Conservation (phyloP, 2,329 filamentous ascomycete species). For the Sporothrix protearum region DNA sequence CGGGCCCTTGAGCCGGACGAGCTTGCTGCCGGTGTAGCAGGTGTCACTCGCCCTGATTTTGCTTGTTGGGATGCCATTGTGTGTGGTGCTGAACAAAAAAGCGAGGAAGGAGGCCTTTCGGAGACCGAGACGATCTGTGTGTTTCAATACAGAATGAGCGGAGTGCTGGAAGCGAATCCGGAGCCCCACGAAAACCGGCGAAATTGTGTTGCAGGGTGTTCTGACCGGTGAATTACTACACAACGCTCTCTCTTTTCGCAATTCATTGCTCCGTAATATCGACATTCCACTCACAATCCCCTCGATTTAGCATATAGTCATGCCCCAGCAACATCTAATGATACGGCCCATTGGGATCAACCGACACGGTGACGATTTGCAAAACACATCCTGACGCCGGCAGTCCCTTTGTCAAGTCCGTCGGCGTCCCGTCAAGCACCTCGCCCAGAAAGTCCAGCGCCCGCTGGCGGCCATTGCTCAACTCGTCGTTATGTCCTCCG, state of each 20-base stretch:
- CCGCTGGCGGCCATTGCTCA: conserved; percentile 28
- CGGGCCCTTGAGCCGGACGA: neutral
- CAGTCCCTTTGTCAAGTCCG: neutral
- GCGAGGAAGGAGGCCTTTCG: neutral
- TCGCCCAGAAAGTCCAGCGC: conserved; percentile 29
- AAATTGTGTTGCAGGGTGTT: neutral
- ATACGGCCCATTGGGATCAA: neutral
- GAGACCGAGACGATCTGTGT: neutral
- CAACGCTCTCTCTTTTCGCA: neutral
- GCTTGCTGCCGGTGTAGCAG: neutral
- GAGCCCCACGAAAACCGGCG: neutral
- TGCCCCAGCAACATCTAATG: neutral
- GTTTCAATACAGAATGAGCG: neutral
- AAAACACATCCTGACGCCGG: neutral
- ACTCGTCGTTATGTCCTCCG: conserved; percentile 38
- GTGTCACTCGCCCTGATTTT: too few relatives aligned
- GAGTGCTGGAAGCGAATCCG: neutral
- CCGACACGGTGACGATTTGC: conserved; percentile 1
- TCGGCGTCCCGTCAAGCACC: conserved; percentile 22
- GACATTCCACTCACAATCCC: too few relatives aligned
- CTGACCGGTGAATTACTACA: neutral
- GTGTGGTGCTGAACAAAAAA: too few relatives aligned
- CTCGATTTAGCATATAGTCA: too few relatives aligned
- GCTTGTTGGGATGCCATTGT: neutral
- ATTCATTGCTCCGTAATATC: neutral